Evolutionary conservation across 2,329 filamentous ascomycete species (phyloP), one percentile per base, ranked within the genome.

Genomic region (Sporothrix pallida): DNA sequence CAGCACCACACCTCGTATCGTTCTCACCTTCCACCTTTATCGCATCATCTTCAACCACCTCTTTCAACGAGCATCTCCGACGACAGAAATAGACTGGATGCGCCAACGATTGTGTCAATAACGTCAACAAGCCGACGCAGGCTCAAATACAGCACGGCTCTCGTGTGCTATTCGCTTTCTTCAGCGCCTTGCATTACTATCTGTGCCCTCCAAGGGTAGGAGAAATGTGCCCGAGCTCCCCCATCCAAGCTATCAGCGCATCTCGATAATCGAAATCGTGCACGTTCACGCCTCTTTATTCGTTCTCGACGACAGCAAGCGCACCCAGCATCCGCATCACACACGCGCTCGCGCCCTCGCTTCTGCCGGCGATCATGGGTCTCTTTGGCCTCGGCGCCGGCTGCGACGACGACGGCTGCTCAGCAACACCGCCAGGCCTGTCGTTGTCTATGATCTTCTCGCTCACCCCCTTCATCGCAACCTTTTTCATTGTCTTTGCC

Each of bases 401-500:
- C 77, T 92, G 89, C 84, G 85, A 85, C 80, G 86, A 87, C 78
- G 89, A 89, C 82, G 83, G 84, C 74, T 91, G 90, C 78, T 83
- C 84, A 75, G 82, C 85, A 73, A 79, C 83, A 71, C 80, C 83
- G 60, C 83, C 86, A 46, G 79, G 81, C 70, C 79, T 83, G 56
- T 78, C 86, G 50, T 80, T 89, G 52, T 26, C 73, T 12, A 69
- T 69, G 31, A 9, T 76, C 9, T 70, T 90, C 69, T 86, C 93
- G 74, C 88, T 93, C 31, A 86, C 88, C 3, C 93, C 93, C 0
- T 93, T 96, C 80, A 80, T 93, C 74, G 80, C 89, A 74, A 92
- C 93, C 52, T 95, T 95, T 81, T 76, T 88, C 75, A 79, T 87
- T 70, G 88, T 92, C 76, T 88, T 87, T 69, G 78, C 88, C 50